Base-by-base conservation (phyloP, 495 filamentous ascomycete species). In the Penicillium riverlandense region DNA sequence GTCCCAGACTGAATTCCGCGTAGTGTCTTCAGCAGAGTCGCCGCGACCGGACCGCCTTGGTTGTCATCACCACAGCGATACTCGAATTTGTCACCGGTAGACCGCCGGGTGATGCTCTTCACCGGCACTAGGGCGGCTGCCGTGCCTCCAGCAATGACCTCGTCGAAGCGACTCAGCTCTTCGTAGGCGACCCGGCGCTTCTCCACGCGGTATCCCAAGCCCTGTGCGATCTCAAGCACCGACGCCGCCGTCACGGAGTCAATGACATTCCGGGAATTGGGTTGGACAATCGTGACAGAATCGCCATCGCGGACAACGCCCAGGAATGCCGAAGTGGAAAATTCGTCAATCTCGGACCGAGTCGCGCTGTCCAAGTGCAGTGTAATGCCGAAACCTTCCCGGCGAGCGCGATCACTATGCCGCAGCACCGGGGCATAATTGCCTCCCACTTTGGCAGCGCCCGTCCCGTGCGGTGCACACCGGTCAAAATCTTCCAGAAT, bases 91-190 rank as follows among this genome's bases (percentile, higher is more conserved):
- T 90, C 84, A n/a, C 67, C 62, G 8, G 56, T 74, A 4, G 76
- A 78, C 49, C 73, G 76, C 58, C 85, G 81, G 1, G 85, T 87
- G 50, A 98, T 95, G 39, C 84, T 90, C 41, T 82, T 81, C 57
- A 98, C 88, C 1, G 92, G 92, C 8, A 96, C 89, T 35, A 98
- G 69, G 1, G 88, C 86, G 0, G 91, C 92, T 5, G 92, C 92
- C 1, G 92, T 98, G 0, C 92, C 92, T 1, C 88, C 89, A 4
- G 91, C 92, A 66, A 96, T 76, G 13, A 98, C 82, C 62, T 98
- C 92, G 37, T 71, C 72, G 66, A 97, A 96, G 7, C 65, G 58
- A 11, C 66, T 58, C 8, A 96, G 69, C 50, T 98, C 91, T n/a
- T 78, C 72, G 62, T 91, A 91, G 1, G 4, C 33, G n/a, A 61